Conservation (phyloP, 352 stramenopile species). For the Globisporangium viniferum region DNA sequence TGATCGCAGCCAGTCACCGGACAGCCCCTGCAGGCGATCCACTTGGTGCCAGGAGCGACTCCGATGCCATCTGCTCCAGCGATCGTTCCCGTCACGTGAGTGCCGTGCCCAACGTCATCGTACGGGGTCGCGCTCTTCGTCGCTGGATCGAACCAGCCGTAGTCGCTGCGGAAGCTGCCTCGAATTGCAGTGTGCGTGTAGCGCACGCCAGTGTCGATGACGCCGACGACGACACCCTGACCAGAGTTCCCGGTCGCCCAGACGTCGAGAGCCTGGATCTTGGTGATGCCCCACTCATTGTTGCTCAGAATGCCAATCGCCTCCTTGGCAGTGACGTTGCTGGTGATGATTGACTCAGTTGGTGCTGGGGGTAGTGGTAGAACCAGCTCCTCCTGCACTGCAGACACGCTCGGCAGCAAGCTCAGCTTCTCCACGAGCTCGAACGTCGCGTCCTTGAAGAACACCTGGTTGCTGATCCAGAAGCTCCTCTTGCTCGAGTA, state of each 20-base stretch:
- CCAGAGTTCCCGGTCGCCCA: conserved; percentile 45
- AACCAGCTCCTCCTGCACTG: neutral
- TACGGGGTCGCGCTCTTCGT: conserved; percentile 7
- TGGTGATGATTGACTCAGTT: neutral
- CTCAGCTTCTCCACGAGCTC: conserved; percentile 27
- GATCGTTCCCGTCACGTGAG: conserved; percentile 13
- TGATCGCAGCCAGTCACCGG: neutral
- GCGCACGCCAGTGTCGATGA: conserved; percentile 27
- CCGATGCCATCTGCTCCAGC: conserved; percentile 18
- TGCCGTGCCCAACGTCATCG: conserved; percentile 27
- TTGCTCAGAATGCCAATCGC: neutral
- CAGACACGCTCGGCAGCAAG: neutral
- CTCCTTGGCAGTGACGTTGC: neutral
- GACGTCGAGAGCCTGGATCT: conserved; percentile 40
- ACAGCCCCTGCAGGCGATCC: conserved; percentile 25
- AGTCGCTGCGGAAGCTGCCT: conserved; percentile 19
- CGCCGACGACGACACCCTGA: conserved; percentile 22
- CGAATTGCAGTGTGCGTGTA: conserved; percentile 16
- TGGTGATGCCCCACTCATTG: conserved; percentile 36
- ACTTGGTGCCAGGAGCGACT: conserved; percentile 24
- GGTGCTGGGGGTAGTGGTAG: neutral
- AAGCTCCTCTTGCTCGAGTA: conserved; percentile 4
- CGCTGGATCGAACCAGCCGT: conserved; percentile 19
- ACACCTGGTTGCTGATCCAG: conserved; percentile 34
- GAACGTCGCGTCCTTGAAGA: conserved; percentile 23